Percentiles rank a stretch among this genome's conserved stretches.
Conservation (phyloP, 768 basidiomycete genomes). For the Heimioporus sp. region DNA sequence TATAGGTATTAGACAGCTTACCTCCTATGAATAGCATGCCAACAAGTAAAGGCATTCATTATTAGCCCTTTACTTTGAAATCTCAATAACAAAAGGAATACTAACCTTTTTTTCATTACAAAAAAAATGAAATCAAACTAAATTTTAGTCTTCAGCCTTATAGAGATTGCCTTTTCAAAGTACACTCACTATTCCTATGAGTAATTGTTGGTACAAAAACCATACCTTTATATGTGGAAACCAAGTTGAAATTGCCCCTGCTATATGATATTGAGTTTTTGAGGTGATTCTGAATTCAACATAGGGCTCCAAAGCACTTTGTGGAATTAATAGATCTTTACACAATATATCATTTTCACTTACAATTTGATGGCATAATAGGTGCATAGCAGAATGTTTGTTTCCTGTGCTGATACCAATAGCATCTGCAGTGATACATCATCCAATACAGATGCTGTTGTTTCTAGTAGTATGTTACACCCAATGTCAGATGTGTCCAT, state of each 20-base stretch:
- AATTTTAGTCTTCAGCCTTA: background rate
- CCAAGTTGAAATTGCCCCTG: background rate
- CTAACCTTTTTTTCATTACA: no score
- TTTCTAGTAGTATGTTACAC: background rate
- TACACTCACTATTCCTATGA: background rate
- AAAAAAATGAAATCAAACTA: background rate
- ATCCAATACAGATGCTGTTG: background rate
- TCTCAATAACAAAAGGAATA: background rate
- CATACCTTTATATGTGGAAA: background rate
- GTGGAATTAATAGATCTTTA: background rate
- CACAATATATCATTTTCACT: background rate
- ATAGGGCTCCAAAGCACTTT: background rate
- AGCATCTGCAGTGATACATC: background rate
- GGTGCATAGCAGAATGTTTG: background rate
- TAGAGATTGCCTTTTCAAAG: background rate
- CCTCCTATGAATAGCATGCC: no score
- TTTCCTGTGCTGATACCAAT: background rate
- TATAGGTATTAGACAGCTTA: no score
- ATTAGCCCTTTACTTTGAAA: background rate
- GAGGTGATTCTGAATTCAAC: background rate
- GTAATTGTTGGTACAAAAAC: background rate
- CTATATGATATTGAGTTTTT: background rate
- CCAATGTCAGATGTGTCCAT: background rate
- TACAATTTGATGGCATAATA: background rate
- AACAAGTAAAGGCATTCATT: background rate